phyloP scores from a whole-genome alignment of 2,329 filamentous ascomycete genomes.

The Epichloe aotearoae region DNA sequence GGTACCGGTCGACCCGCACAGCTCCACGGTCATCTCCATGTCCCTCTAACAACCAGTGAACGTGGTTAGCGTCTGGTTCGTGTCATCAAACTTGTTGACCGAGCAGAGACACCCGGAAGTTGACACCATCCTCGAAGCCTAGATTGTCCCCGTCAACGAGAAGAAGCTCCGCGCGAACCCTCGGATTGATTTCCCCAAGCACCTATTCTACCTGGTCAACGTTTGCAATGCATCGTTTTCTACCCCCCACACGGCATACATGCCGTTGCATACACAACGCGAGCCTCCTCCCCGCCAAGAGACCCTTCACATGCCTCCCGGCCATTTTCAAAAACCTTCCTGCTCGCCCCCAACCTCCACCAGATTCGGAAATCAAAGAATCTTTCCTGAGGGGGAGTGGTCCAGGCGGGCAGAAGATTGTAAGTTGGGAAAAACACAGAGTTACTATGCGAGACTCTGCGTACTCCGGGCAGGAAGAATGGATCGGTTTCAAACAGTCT shows the following conservation, averaged over 20 bases:
- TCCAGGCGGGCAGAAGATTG: conserved; percentile 92
- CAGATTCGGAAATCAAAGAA: conserved; percentile 70
- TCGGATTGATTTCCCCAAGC: not conserved
- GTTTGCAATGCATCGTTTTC: not conserved
- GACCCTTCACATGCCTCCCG: conserved; percentile 20
- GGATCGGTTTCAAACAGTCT: not conserved
- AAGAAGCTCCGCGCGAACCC: not conserved
- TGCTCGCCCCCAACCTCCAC: conserved; percentile 56
- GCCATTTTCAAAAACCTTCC: conserved; percentile 44
- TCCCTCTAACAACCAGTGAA: no score
- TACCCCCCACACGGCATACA: not conserved
- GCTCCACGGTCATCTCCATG: no score
- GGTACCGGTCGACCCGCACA: no score
- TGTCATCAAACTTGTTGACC: no score
- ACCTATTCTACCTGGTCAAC: not conserved
- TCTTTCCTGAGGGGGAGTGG: conserved; percentile 82
- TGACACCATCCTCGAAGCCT: no score
- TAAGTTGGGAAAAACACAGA: conserved; percentile 22
- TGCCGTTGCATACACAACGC: not conserved
- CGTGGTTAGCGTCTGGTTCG: no score
- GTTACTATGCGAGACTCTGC: no score
- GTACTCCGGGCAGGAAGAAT: no score
- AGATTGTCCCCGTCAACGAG: no score
- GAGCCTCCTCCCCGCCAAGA: not conserved
- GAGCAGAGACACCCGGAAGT: no score